Percentiles rank a stretch among this genome's conserved stretches.
Evolutionary conservation across 305 asterid species (phyloP).

Genomic region (Andrographis paniculata): DNA sequence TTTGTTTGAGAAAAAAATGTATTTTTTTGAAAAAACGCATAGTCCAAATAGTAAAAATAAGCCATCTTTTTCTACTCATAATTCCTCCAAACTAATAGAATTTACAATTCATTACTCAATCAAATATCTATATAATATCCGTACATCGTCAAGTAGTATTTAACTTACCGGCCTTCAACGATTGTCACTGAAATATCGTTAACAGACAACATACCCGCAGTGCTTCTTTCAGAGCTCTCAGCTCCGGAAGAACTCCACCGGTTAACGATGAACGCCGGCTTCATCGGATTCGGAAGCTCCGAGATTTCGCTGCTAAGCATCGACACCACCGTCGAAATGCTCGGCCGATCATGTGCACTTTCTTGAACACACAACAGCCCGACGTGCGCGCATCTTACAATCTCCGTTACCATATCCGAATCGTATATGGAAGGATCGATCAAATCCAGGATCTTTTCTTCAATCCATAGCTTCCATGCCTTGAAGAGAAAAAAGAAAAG

Average conservation of each 20-base stretch:
- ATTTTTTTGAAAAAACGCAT: too few relatives aligned
- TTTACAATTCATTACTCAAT: too few relatives aligned
- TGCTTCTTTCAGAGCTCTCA: constrained; percentile 1
- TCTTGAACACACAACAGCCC: constrained; percentile 24
- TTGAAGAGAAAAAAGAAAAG: too few relatives aligned
- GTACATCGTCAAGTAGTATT: too few relatives aligned
- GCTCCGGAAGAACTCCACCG: too few relatives aligned
- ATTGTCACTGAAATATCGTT: constrained; percentile 8
- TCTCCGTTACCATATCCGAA: constrained; percentile 2
- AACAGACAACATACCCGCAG: too few relatives aligned
- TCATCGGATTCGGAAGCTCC: not conserved
- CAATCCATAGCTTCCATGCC: constrained; percentile 20
- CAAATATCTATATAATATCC: too few relatives aligned
- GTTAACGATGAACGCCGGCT: constrained; percentile 6
- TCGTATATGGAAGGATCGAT: constrained; percentile 13
- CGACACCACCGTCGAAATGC: constrained; percentile 14
- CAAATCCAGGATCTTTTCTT: constrained; percentile 5
- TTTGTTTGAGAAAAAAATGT: too few relatives aligned
- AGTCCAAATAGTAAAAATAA: too few relatives aligned
- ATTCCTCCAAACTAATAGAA: not conserved
- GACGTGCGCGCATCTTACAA: constrained; percentile 16
- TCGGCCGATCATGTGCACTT: constrained; percentile 16
- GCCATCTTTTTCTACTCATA: too few relatives aligned
- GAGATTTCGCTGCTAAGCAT: constrained; percentile 9
- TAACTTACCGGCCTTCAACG: not conserved